A percentile compares a stretch with the other conserved stretches of the same genome.
phyloP scores from a whole-genome alignment of 2,329 filamentous ascomycete species.

The Diaporthe batatas region DNA sequence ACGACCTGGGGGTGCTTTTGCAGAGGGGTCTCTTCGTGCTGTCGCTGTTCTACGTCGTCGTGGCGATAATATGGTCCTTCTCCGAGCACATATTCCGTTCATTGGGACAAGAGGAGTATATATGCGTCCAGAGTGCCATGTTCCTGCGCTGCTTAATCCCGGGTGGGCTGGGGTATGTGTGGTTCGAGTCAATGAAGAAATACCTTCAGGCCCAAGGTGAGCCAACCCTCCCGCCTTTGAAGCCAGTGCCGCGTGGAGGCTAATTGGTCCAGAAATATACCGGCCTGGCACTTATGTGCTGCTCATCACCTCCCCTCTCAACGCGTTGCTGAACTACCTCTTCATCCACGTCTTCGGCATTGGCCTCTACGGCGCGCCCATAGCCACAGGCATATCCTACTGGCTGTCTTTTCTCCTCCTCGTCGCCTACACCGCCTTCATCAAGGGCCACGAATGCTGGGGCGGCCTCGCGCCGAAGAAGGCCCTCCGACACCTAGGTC shows the following conservation, averaged over 20 bases:
- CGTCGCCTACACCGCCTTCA: conserved; percentile 78
- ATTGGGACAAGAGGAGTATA: conserved; percentile 82
- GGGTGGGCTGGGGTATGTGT: conserved; percentile 87
- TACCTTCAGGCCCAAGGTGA: conserved; percentile 89
- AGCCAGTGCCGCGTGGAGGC: background rate
- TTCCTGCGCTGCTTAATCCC: conserved; percentile 83
- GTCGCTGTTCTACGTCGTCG: conserved; percentile 77
- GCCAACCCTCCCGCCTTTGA: conserved; percentile 58
- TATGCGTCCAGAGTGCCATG: conserved; percentile 78
- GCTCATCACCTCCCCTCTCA: conserved; percentile 84
- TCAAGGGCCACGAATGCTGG: conserved; percentile 83
- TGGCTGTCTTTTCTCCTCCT: conserved; percentile 86
- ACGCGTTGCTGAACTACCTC: conserved; percentile 83
- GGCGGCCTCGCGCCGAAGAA: conserved; percentile 75
- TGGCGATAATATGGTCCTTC: conserved; percentile 80
- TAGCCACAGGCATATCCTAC: conserved; percentile 88
- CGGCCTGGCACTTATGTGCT: conserved; percentile 86
- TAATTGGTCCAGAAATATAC: conserved; percentile 69
- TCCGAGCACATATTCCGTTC: conserved; percentile 80
- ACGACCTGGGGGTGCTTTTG: conserved; percentile 82
- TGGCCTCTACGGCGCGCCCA: conserved; percentile 81
- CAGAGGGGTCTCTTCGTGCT: conserved; percentile 83
- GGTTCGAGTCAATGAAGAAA: conserved; percentile 89
- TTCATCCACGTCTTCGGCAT: conserved; percentile 80
- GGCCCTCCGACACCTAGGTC: conserved; percentile 75